These are phyloP conservation scores for Plasmopara viticola DNA, from an alignment of 352 stramenopile genomes.

Conservation along the genomic window DNA sequence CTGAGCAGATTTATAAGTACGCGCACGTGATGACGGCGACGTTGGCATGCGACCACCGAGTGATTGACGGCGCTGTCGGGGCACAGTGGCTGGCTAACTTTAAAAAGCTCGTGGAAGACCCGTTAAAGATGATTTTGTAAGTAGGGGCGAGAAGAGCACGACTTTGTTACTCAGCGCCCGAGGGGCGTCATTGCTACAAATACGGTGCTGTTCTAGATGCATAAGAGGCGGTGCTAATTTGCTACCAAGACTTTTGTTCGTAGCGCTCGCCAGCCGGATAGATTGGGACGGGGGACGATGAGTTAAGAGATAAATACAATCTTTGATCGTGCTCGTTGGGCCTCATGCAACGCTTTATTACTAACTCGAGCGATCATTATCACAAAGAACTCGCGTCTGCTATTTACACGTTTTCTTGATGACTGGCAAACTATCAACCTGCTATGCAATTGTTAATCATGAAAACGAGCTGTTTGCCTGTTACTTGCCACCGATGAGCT, in stretches of 20 bases:
- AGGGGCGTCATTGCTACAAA: too few relatives aligned
- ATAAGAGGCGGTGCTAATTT: too few relatives aligned
- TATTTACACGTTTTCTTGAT: too few relatives aligned
- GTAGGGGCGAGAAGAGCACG: slow-evolving; percentile 5
- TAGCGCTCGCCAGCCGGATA: slow-evolving; percentile 7
- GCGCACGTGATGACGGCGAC: slow-evolving; percentile 93
- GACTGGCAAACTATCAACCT: too few relatives aligned
- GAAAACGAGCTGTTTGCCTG: slow-evolving; percentile 1
- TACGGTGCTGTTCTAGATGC: too few relatives aligned
- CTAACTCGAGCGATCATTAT: too few relatives aligned
- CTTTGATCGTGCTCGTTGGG: slow-evolving; percentile 8
- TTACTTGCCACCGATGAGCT: slow-evolving; percentile 37
- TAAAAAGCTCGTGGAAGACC: slow-evolving; percentile 96
- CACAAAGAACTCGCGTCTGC: too few relatives aligned
- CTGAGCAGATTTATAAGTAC: slow-evolving; percentile 84
- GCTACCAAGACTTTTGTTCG: neutral
- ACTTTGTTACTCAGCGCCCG: neutral
- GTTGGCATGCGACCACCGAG: slow-evolving; percentile 95
- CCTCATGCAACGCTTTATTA: too few relatives aligned
- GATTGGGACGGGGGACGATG: slow-evolving; percentile 20
- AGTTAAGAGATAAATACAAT: slow-evolving; percentile 15
- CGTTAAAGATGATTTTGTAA: slow-evolving; percentile 96
- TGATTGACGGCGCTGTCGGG: slow-evolving; percentile 96
- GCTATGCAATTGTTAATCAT: neutral
- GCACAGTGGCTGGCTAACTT: slow-evolving; percentile 94